A percentile compares a stretch with the other conserved stretches of the same genome.
phyloP scores from a whole-genome alignment of 2,329 filamentous ascomycete species.

The Xylariaceae sp. region DNA sequence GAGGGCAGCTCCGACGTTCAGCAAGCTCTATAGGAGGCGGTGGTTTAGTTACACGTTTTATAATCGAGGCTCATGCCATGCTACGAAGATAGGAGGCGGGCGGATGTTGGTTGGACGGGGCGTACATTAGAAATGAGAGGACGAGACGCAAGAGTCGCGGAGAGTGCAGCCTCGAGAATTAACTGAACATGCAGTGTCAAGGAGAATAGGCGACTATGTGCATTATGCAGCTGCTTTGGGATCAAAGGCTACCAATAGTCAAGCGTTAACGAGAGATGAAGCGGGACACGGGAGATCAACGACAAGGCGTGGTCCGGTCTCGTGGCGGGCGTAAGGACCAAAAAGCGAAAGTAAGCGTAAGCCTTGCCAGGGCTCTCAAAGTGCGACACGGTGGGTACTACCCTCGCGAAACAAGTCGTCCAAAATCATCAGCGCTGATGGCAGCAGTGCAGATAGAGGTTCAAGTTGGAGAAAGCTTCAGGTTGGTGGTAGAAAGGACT shows the following conservation, averaged over 20 bases:
- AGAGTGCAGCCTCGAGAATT: conserved; percentile 18
- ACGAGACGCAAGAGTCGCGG: conserved; percentile 9
- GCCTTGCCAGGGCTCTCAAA: conserved; percentile 12
- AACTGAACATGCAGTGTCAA: conserved; percentile 30
- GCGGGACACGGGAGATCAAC: conserved; percentile 10
- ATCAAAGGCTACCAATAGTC: conserved; percentile 17
- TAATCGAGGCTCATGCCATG: not conserved
- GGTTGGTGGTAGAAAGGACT: conserved; percentile 12
- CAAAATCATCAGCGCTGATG: conserved; percentile 10
- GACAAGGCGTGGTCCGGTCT: too few relatives aligned
- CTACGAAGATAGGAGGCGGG: not conserved
- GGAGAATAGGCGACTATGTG: conserved; percentile 27
- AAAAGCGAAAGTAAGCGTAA: conserved; percentile 4
- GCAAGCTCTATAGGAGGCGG: too few relatives aligned
- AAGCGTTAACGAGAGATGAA: conserved; percentile 10
- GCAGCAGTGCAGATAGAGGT: conserved; percentile 4
- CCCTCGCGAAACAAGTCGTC: conserved; percentile 4
- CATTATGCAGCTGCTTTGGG: conserved; percentile 29
- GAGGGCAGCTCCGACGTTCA: not conserved
- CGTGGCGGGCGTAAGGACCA: not conserved
- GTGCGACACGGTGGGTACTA: conserved; percentile 4
- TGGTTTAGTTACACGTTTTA: too few relatives aligned
- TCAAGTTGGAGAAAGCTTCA: conserved; percentile 4
- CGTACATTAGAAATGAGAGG: conserved; percentile 16
- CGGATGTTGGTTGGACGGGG: conserved; percentile 8